Conservation (phyloP, 73 alveolate genomes). For the Paraurostyla sp. region DNA sequence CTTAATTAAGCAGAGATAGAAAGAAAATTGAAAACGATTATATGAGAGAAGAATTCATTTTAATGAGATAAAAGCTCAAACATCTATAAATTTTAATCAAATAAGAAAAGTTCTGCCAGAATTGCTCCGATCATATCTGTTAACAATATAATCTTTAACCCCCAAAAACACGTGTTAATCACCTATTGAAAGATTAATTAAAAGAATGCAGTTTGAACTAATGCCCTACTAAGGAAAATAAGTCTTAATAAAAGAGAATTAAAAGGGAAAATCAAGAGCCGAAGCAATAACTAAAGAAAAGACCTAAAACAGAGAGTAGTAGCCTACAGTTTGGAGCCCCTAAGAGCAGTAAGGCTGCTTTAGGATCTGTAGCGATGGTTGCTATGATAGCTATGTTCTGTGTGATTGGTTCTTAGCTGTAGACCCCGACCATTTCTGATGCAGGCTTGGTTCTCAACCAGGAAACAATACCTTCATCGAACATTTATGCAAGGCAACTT, state of each 20-base stretch:
- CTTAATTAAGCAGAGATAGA: slow-evolving; percentile 34
- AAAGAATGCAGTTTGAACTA: not conserved
- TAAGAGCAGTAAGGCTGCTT: not conserved
- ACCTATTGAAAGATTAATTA: not conserved
- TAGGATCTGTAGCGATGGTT: not conserved
- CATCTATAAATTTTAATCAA: not conserved
- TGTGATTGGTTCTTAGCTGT: not conserved
- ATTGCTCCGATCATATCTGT: not conserved
- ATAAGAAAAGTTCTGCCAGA: not conserved
- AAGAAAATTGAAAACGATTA: slow-evolving; percentile 19
- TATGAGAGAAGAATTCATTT: not conserved
- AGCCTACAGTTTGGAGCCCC: too few species aligned
- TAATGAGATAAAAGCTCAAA: not conserved
- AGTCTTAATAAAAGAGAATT: not conserved
- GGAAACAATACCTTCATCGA: not conserved
- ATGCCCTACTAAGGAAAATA: too few species aligned
- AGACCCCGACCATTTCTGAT: too few species aligned
- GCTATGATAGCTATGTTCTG: not conserved
- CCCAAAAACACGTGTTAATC: slow-evolving; percentile 38
- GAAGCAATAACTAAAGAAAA: not conserved
- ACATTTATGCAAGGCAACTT: not conserved
- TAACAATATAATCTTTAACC: not conserved
- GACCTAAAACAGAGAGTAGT: not conserved
- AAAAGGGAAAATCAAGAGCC: not conserved
- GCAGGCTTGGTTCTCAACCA: too few species aligned